A percentile compares a stretch with the other conserved stretches of the same genome.
These are phyloP conservation scores for Calocera viscosa DNA, from an alignment of 768 basidiomycete species.

Conservation along the genomic window DNA sequence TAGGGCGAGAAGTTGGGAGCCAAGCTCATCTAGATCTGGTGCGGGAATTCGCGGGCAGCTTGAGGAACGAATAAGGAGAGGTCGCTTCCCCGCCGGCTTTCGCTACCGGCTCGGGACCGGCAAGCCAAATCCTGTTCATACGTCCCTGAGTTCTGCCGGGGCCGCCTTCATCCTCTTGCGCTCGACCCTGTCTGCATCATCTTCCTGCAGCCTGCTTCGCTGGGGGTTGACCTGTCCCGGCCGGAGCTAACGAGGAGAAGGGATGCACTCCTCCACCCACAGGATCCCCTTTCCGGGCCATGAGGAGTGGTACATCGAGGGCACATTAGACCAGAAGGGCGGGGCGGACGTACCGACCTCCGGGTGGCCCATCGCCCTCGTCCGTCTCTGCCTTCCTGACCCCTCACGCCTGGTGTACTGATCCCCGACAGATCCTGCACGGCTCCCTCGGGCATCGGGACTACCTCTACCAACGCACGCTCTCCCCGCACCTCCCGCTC, in stretches of 20 bases:
- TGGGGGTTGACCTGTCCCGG: neutral
- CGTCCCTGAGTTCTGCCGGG: no score
- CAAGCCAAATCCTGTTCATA: no score
- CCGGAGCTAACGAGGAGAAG: no score
- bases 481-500: slow-evolving; percentile 49
- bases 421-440: slow-evolving; percentile 79
- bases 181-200: no score
- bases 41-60: no score
- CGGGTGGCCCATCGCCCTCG: slow-evolving; percentile 53
- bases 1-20: no score
- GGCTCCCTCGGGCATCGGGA: slow-evolving; percentile 76
- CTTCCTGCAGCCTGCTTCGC: no score
- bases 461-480: slow-evolving; percentile 65
- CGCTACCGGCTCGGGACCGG: no score
- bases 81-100: no score
- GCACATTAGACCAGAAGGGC: slow-evolving; percentile 49
- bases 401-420: neutral
- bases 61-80: no score
- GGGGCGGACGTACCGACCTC: slow-evolving; percentile 39
- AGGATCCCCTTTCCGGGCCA: neutral
- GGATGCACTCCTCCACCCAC: neutral
- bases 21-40: no score
- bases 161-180: no score
- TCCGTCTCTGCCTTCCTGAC: slow-evolving; percentile 27
- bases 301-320: slow-evolving; percentile 31